Evolutionary conservation across 2,329 filamentous ascomycete genomes (phyloP), one percentile per base, ranked within the genome.

Genomic region (Bipolaris gigantea): DNA sequence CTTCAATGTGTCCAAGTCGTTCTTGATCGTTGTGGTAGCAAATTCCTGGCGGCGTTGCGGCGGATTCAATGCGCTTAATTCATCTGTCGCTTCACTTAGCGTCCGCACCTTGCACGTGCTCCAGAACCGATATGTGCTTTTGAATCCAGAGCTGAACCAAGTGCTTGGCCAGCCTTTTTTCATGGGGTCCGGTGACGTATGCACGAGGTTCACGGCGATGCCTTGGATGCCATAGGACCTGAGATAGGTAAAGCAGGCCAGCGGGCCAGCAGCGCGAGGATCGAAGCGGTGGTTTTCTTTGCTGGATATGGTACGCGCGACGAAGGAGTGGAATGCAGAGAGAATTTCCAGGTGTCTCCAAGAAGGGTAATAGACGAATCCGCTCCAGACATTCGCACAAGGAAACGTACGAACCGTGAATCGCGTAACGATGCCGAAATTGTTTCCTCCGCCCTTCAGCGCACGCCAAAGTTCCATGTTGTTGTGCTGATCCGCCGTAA

Each of bases 201-300:
- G 76, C 39, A 82, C 62, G 1, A 81, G 52, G 15, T 76, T 74
- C 2, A 76, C 68, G 6, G 75, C 55, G 0, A 78, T 77, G 21
- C 79, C 76, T 62, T 84, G 15, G 76, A 78, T 2, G 15, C 79
- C 83, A 0, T 83, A 83, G 63, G 83, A 84, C 59, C 87, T 83
- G 2, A 78, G 72, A 66, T 85, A 84, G 63, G 85, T 75, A 56
- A 80, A 77, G 16, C 81, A 83, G 53, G 84, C 84, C 60, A 84
- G 76, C 27, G 78, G 77, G 4, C 80, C 69, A 3, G 80, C 79
- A 2, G 69, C 69, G 19, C 82, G 66, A 2, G 84, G 48, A 6
- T 70, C 63, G 4, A 73, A 59, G 27, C 49, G 50, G 25, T 41
- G 45, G 19, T 56, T 19, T 27, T 33, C 5, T n/a, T 46, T 56